These are phyloP conservation scores for Hypocreales sp. DNA, from an alignment of 2,329 filamentous ascomycete species.

Conservation along the genomic window DNA sequence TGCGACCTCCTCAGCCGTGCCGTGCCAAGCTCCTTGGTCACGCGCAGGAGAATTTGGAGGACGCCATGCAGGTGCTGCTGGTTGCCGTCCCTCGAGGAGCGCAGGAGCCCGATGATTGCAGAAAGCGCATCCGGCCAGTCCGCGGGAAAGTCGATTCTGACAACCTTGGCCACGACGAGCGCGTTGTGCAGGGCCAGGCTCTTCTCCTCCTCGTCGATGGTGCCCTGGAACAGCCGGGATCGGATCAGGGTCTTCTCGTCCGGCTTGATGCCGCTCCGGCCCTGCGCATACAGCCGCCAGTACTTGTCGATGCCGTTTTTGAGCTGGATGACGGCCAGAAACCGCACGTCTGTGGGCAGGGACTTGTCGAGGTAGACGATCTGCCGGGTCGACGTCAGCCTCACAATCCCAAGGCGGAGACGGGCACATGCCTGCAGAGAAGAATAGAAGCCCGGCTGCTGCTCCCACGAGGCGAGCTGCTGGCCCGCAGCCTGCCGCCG, in stretches of 20 bases:
- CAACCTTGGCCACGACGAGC: constrained; percentile 72
- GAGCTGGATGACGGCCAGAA: constrained; percentile 82
- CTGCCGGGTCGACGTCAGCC: too few species aligned
- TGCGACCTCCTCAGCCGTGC: constrained; percentile 62
- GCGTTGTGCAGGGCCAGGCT: constrained; percentile 78
- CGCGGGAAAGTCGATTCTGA: constrained; percentile 74
- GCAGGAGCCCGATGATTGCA: constrained; percentile 48
- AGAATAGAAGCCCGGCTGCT: constrained; percentile 48
- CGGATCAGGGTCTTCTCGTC: constrained; percentile 69
- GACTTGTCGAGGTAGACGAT: constrained; percentile 68
- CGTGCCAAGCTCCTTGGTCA: constrained; percentile 81
- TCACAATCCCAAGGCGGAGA: too few species aligned
- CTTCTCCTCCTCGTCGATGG: constrained; percentile 59
- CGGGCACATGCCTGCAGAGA: constrained; percentile 61
- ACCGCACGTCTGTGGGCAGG: constrained; percentile 63
- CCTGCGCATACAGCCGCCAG: constrained; percentile 53
- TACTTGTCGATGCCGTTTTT: constrained; percentile 95
- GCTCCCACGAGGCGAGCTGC: constrained; percentile 60
- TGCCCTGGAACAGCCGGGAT: constrained; percentile 57
- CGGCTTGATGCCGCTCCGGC: constrained; percentile 50
- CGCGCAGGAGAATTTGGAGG: constrained; percentile 64
- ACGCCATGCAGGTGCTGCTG: constrained; percentile 54
- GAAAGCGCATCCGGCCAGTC: constrained; percentile 61
- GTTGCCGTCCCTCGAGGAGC: constrained; percentile 33
- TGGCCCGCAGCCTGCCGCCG: constrained; percentile 53